Conservation (phyloP, 2,329 filamentous ascomycete genomes). For the Didymella lethalis region DNA sequence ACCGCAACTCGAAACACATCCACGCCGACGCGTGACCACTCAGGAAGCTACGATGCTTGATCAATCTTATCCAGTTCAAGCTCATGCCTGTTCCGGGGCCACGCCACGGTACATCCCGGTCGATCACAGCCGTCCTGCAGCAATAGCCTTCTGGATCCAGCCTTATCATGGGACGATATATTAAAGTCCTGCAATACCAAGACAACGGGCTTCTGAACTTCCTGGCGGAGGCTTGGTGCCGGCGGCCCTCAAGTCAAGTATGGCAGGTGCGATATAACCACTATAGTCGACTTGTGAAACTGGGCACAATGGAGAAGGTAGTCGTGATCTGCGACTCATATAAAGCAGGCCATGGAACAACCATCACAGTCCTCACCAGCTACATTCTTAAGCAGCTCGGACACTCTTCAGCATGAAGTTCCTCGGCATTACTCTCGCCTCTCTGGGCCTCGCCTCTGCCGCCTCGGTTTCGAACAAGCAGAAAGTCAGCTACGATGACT, state of each 20-base stretch:
- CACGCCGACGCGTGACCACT: constrained; percentile 12
- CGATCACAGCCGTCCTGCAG: constrained; percentile 19
- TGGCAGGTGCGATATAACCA: constrained; percentile 19
- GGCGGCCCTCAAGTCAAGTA: constrained; percentile 17
- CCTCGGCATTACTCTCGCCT: constrained; percentile 40
- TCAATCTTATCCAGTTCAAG: constrained; percentile 23
- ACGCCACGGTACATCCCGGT: constrained; percentile 15
- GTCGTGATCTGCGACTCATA: constrained; percentile 1
- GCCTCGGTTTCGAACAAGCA: constrained; percentile 41
- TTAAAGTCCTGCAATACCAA: constrained; percentile 21
- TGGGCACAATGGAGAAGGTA: constrained; percentile 4
- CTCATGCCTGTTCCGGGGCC: constrained; percentile 19
- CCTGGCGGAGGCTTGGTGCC: constrained; percentile 21
- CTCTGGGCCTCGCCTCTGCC: constrained; percentile 44
- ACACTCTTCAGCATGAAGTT: constrained; percentile 40
- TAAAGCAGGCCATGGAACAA: constrained; percentile 2
- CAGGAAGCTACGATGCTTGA: constrained; percentile 12
- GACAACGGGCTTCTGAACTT: constrained; percentile 16
- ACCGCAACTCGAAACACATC: constrained; percentile 12
- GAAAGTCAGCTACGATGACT: constrained; percentile 46
- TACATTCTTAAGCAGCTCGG: constrained; percentile 12
- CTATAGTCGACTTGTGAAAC: constrained; percentile 9
- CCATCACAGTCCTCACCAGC: constrained; percentile 19
- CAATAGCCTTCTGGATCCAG: constrained; percentile 20
- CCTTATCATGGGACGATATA: constrained; percentile 21